Evolutionary conservation across 1,139 yeast genomes (phyloP), one percentile per base, ranked within the genome.

Genomic region (Suhomyces anneliseae): DNA sequence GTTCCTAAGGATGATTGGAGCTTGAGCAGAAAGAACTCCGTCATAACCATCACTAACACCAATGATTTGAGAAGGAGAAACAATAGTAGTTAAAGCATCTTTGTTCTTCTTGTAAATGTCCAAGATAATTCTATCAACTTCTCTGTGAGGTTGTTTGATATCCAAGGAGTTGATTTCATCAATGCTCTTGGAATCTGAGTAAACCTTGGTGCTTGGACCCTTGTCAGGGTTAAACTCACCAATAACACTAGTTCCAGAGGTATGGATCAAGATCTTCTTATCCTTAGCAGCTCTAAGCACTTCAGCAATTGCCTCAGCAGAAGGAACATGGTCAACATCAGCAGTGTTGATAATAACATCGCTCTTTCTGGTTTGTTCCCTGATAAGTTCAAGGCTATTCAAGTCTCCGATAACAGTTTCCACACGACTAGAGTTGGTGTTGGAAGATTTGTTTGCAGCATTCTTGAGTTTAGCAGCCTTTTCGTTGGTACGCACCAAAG

Each of bases 271-370:
- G 35, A 69, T 49, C 36, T 56, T 60, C 46, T 59, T 59, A 11
- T 49, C 47, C 4, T 39, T 8, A 6, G 48, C 15, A 6, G 37
- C 40, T 12, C 42, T 36, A 43, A 64, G 57, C 4, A 53, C 57
- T 6, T 56, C 48, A 8, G 59, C 42, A 36, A 69, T 48, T 6
- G 57, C 57, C 40, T 65, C 52, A n/a, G 68, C 68, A 35, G 70
- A 64, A 8, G 66, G 60, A 12, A 64, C 58, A 52, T 68, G 68
- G 52, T 70, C 74, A 34, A 67, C 70, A 43, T 70, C 59, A 7
- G 77, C 78, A 7, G 75, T 63, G 55, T 70, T 66, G 46, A 72
- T 60, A 27, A 70, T 60, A 37, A 70, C 58, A 47, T 69, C 70
- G 38, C 64, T 62, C 6, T 49, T 45, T 0, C 49, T 44, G 1